Evolutionary conservation across 2,329 filamentous ascomycete species (phyloP).

Genomic region (Scorias spongiosa): DNA sequence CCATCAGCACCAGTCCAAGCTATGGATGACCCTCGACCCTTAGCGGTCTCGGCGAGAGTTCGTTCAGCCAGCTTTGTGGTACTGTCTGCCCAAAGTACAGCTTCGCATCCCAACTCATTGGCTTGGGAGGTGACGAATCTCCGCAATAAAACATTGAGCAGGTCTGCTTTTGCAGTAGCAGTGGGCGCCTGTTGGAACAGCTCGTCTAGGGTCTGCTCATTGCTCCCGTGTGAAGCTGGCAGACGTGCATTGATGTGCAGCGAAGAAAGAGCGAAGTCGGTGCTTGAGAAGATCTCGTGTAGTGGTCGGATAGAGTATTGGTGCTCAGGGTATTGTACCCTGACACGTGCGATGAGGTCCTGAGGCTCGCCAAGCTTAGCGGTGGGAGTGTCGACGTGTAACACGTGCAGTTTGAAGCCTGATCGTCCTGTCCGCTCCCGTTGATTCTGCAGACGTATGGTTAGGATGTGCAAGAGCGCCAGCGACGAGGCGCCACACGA

Average conservation of each 20-base stretch:
- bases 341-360: conserved; percentile 31
- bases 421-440: conserved; percentile 47
- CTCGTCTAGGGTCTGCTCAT: neutral
- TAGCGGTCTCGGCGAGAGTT: conserved; percentile 74
- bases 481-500: conserved; percentile 74
- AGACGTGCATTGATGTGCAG: conserved; percentile 29
- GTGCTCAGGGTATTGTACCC: conserved; percentile 49
- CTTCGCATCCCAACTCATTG: conserved; percentile 44
- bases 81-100: conserved; percentile 68
- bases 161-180: conserved; percentile 59
- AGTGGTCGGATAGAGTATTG: conserved; percentile 48
- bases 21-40: conserved; percentile 71
- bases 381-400: conserved; percentile 25
- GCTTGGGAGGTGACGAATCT: conserved; percentile 56
- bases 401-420: conserved; percentile 50
- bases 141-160: conserved; percentile 54
- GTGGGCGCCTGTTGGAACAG: conserved; percentile 25
- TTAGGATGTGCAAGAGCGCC: conserved; percentile 59
- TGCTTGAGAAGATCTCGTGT: conserved; percentile 41
- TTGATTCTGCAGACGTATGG: conserved; percentile 53
- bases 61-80: conserved; percentile 79
- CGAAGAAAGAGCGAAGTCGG: conserved; percentile 14
- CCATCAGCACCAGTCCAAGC: conserved; percentile 75
- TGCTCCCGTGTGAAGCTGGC: too few relatives aligned
- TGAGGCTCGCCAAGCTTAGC: neutral